Conservation (phyloP, 257 asterid genomes). For the Ilex asprella region DNA sequence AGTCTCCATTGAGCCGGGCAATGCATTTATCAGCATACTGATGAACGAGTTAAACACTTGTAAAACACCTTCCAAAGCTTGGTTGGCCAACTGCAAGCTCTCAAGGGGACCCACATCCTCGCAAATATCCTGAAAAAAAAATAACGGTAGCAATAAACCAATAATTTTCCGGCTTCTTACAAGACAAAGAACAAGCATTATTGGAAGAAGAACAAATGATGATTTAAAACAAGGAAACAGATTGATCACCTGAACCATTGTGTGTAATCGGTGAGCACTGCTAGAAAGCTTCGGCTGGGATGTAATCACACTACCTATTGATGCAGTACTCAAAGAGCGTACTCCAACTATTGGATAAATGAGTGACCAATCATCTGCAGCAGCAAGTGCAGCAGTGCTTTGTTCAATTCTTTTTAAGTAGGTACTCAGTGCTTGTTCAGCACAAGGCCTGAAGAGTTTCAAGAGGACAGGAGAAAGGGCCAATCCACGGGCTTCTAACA, state of each 20-base stretch:
- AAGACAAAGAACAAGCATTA: too few species aligned
- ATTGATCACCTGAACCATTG: slow-evolving; percentile 71
- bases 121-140: slow-evolving; percentile 55
- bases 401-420: slow-evolving; percentile 67
- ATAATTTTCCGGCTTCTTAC: too few species aligned
- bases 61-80: slow-evolving; percentile 66
- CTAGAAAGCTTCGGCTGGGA: slow-evolving; percentile 74
- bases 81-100: slow-evolving; percentile 55
- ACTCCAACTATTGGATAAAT: slow-evolving; percentile 47
- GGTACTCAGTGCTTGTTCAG: slow-evolving; percentile 68
- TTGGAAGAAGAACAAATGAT: too few species aligned
- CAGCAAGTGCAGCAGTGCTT: slow-evolving; percentile 75
- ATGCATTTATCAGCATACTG: slow-evolving; percentile 57
- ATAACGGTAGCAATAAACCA: not conserved
- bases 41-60: slow-evolving; percentile 60
- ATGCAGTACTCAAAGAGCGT: slow-evolving; percentile 47
- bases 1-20: slow-evolving; percentile 70
- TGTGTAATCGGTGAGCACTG: slow-evolving; percentile 73
- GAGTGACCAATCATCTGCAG: slow-evolving; percentile 81
- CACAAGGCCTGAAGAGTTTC: slow-evolving; percentile 57
- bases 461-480: slow-evolving; percentile 80
- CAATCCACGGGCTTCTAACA: slow-evolving; percentile 76
- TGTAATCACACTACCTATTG: slow-evolving; percentile 23
- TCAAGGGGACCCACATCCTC: slow-evolving; percentile 87
- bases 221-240: not conserved